Evolutionary conservation across 148 eudicot genomes (phyloP).

Genomic region (Diospyros kaki): DNA sequence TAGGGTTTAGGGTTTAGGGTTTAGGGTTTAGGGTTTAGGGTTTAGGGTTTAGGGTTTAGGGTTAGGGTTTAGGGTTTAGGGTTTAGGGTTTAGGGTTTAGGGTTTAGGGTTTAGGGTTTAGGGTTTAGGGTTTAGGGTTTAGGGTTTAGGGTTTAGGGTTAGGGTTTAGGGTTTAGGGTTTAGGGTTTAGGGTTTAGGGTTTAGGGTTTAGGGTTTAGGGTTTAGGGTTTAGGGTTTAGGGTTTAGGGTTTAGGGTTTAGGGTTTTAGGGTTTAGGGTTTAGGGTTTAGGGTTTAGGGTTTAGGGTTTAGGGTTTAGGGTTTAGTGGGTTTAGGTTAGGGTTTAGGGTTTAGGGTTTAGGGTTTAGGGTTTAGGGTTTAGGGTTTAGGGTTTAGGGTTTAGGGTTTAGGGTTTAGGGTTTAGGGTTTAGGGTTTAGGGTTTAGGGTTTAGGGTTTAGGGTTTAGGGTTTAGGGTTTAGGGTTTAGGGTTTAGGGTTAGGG

Average conservation of each 20-base stretch:
- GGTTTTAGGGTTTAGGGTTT: too few species aligned
- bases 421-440: conserved; percentile 7
- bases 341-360: conserved; percentile 7
- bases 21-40: background rate
- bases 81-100: background rate
- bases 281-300: conserved; percentile 6
- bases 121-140: conserved; percentile 5
- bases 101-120: background rate
- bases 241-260: conserved; percentile 6
- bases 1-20: background rate
- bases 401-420: background rate
- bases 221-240: conserved; percentile 8
- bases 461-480: conserved; percentile 9
- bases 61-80: background rate
- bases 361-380: conserved; percentile 4
- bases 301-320: background rate
- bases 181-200: conserved; percentile 8
- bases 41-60: conserved; percentile 6
- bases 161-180: conserved; percentile 9
- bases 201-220: background rate
- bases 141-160: conserved; percentile 7
- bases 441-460: conserved; percentile 9
- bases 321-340: too few species aligned
- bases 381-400: conserved; percentile 9
- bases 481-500: background rate